phyloP scores from a whole-genome alignment of 2,329 filamentous ascomycete genomes.

The Botrytis elliptica region DNA sequence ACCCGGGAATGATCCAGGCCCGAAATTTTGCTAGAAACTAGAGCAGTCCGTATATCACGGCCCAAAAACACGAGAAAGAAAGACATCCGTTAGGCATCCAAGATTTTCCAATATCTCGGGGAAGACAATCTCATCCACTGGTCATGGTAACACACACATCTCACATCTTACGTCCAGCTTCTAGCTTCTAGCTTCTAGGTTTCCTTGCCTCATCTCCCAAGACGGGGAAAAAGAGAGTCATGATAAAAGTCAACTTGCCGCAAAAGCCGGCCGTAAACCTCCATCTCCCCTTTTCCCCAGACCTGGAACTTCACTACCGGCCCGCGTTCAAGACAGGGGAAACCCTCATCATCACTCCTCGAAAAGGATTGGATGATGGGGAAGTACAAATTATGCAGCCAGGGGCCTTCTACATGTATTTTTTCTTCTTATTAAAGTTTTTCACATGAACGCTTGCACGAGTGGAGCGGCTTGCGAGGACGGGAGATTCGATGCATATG shows the following conservation, averaged over 20 bases:
- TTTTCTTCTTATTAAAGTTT: not conserved
- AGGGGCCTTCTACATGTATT: not conserved
- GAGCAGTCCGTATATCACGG: not conserved
- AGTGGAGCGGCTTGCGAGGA: not conserved
- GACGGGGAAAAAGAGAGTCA: not conserved
- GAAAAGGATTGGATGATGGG: conserved; percentile 8
- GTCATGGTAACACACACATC: conserved; percentile 1
- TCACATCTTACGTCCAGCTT: not conserved
- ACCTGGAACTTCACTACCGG: not conserved
- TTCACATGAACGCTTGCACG: conserved; percentile 10
- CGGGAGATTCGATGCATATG: not conserved
- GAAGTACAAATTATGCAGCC: conserved; percentile 10
- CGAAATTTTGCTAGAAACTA: not conserved
- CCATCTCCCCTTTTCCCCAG: not conserved
- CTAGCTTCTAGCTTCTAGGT: not conserved
- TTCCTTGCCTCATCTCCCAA: not conserved
- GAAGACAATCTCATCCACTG: not conserved
- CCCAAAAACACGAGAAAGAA: not conserved
- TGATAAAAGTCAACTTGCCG: not conserved
- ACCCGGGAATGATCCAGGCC: not conserved
- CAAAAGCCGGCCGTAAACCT: not conserved
- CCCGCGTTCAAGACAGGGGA: not conserved
- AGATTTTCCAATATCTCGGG: conserved; percentile 2
- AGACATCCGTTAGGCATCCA: not conserved
- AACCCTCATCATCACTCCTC: not conserved